Base-by-base conservation (phyloP, 805 yeast species). In the Metschnikowia hibisci region DNA sequence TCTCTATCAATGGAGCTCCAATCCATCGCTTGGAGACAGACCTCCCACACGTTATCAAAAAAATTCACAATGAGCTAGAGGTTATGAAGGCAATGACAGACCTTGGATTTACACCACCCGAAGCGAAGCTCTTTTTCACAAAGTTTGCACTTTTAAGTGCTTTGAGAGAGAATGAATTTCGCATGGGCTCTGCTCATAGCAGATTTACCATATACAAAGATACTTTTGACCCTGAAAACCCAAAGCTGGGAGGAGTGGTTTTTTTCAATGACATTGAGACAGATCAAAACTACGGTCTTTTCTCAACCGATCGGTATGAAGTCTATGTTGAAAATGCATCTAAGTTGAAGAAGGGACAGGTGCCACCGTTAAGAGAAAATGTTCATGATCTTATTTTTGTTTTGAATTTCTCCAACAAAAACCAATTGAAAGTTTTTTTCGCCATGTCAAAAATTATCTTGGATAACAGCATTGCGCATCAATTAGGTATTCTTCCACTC, bases 401-500 rank as follows among this genome's bases (percentile, higher is more conserved):
- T 0, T 56, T 90, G 10, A 81, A 82, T 50, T 66, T 88, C 15
- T 65, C 81, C 2, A 69, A 79, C 47, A 65, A 67, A 11, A 63
- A 67, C 2, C 83, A 85, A 45, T 53, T 82, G 14, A 58, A 66
- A 13, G 77, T 74, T 1, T 60, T 82, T 23, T 62, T 75, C 14
- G 67, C 82, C 7, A 66, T 80, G 27, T 54, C 82, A 2, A 69
- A 72, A 20, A 61, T 76, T 2, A 66, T 80, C 2, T 54, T 80
- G n/a, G 68, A 73, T 10, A 74, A 77, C 33, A 78, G 80, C 1
- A 71, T 85, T 13, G 87, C 96, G 0, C 84, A 89, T 50, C 84
- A 90, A 60, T 57, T 91, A 40, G 99, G 97, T 6, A 48, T 91
- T 3, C 67, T 91, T n/a, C 96, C 98, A 0, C 45, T 84, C 2